Evolutionary conservation across 768 basidiomycete genomes (phyloP).

Genomic region (Kwoniella sp.): DNA sequence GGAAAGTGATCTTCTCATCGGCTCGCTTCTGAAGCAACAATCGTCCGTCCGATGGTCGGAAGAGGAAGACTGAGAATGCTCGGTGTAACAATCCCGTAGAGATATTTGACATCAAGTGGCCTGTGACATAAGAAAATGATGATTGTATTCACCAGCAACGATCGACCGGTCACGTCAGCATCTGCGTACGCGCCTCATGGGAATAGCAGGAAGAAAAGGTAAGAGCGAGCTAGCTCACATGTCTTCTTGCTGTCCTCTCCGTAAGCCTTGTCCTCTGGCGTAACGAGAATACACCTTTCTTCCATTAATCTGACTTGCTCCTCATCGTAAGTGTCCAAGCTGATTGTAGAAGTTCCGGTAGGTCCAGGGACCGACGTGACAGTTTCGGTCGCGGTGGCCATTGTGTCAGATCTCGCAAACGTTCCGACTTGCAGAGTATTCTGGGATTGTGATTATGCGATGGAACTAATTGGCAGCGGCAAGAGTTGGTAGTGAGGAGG

Average conservation of each 20-base stretch:
- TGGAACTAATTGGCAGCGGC: background rate
- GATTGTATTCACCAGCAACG: no score
- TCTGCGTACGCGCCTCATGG: no score
- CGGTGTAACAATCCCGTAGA: constrained; percentile 88
- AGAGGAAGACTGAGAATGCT: constrained; percentile 96
- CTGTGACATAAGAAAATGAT: constrained; percentile 62
- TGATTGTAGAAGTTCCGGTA: constrained; percentile 57
- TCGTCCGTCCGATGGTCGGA: constrained; percentile 89
- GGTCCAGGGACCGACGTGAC: constrained; percentile 9
- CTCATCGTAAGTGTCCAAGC: constrained; percentile 80
- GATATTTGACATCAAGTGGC: constrained; percentile 97
- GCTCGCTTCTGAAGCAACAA: constrained; percentile 92
- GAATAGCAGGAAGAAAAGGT: no score
- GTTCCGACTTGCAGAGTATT: no score
- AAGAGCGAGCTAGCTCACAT: constrained; percentile 62
- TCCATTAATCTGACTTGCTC: constrained; percentile 96
- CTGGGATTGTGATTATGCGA: no score
- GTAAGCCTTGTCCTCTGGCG: constrained; percentile 52
- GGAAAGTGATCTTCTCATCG: constrained; percentile 98
- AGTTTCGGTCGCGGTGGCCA: constrained; percentile 19
- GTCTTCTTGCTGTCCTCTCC: constrained; percentile 84
- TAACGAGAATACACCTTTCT: constrained; percentile 62
- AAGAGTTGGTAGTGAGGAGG: background rate
- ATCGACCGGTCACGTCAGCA: no score
- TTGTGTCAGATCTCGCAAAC: background rate